Evolutionary conservation across 2,329 filamentous ascomycete genomes (phyloP).

Genomic region (Calonectria pseudoturangicola): DNA sequence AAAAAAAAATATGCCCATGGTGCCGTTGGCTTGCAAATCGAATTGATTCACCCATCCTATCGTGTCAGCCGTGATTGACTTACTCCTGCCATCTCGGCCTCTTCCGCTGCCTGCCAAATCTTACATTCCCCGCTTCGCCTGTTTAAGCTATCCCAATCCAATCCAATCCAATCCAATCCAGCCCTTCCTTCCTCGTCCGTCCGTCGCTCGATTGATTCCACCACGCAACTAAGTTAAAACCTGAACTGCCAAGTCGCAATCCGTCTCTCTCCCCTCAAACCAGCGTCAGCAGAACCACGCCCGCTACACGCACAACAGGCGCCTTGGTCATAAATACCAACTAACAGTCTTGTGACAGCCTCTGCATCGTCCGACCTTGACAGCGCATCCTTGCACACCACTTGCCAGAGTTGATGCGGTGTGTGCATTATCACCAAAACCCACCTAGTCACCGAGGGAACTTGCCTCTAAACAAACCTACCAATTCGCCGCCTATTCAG

Average conservation of each 20-base stretch:
- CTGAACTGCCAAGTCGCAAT: constrained; percentile 1
- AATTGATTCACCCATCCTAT: constrained; percentile 15
- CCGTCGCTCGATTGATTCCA: constrained; percentile 14
- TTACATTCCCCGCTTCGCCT: constrained; percentile 27
- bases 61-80: constrained; percentile 26
- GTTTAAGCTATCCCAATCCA: constrained; percentile 20
- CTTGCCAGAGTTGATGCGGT: constrained; percentile 3
- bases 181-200: not conserved
- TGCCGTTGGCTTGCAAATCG: constrained; percentile 3
- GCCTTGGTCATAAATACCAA: constrained; percentile 19
- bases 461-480: not conserved
- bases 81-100: constrained; percentile 17
- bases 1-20: constrained; percentile 2
- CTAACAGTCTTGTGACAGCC: constrained; percentile 14
- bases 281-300: constrained; percentile 20
- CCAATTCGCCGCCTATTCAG: not conserved
- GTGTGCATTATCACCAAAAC: constrained; percentile 18
- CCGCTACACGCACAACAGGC: not conserved
- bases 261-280: constrained; percentile 3
- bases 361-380: constrained; percentile 2
- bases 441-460: not conserved
- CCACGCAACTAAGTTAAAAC: constrained; percentile 1
- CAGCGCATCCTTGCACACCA: constrained; percentile 11
- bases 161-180: constrained; percentile 24
- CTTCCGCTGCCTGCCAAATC: constrained; percentile 18